Percentiles rank a stretch among this genome's conserved stretches.
These are phyloP conservation scores for Salix caprea DNA, from an alignment of 345 rosid genomes.

Conservation along the genomic window DNA sequence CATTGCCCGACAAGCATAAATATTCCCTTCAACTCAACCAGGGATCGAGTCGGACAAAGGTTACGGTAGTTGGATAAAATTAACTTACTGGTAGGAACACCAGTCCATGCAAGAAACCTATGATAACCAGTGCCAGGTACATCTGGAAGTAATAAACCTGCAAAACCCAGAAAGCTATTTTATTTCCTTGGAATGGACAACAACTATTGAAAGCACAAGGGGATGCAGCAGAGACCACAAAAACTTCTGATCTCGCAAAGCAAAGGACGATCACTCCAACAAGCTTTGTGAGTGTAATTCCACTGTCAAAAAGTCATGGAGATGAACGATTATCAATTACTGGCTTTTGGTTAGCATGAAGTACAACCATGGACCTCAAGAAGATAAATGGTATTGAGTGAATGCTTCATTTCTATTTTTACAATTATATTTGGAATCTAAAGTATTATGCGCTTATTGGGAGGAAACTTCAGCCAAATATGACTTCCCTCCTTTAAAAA, in stretches of 20 bases:
- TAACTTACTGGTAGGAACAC: constrained; percentile 83
- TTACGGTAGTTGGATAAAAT: not conserved
- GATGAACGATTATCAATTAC: not conserved
- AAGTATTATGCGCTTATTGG: too few species aligned
- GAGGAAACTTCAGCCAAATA: too few species aligned
- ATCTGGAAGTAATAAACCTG: constrained; percentile 97
- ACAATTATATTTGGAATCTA: not conserved
- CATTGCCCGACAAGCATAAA: not conserved
- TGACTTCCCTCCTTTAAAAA: not conserved
- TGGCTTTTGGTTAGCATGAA: not conserved
- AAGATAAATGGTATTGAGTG: not conserved
- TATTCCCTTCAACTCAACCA: too few species aligned
- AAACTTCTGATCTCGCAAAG: constrained; percentile 83
- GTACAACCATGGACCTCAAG: not conserved
- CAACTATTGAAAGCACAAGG: constrained; percentile 12
- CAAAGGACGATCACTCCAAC: constrained; percentile 84
- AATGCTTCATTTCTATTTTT: not conserved
- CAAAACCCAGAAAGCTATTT: constrained; percentile 14
- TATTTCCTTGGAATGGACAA: not conserved
- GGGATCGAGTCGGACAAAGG: not conserved
- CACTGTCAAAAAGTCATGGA: constrained; percentile 42
- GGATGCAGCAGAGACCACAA: constrained; percentile 56
- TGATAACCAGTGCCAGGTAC: constrained; percentile 81
- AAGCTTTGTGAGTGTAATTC: constrained; percentile 87
- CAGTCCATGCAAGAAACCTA: constrained; percentile 90